Base-by-base conservation (phyloP, 78 protist genomes). In the Polysphondylium violaceum region DNA sequence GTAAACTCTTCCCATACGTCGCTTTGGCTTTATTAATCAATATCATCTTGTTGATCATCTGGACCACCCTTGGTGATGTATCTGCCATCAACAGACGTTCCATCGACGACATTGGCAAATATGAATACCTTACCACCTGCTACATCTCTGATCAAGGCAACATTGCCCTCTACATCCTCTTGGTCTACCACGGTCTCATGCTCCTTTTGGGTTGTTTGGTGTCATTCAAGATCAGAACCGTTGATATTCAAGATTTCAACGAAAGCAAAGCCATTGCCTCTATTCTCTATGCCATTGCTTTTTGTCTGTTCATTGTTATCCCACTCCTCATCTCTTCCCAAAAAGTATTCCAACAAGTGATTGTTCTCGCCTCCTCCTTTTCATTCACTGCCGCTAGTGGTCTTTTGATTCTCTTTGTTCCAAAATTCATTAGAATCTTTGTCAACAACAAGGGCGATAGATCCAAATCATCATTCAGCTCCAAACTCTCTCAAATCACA, bases 341-440 rank as follows among this genome's bases (percentile, higher is more conserved):
- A 53, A 56, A 21, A 51, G 53, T 35, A 29, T 33, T 44, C 51
- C 16, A 51, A 11, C 61, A 72, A 16, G 53, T 50, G 43, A 53
- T 72, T 51, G 35, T 72, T 51, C 36, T 72, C 12, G 44, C 67
- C 21, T 36, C 35, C 19, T 60, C 79, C 4, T 51, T 36, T 21
- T 35, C 53, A 47, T 72, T 72, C 59, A 72, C 56, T 23, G 64
- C 31, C 3, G 21, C 61, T 2, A 21, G 67, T 6, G 79, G 61
- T 21, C 61, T 72, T 0, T 1, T 51, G 12, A 72, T 72, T 19
- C 14, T 72, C 7, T 72, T 51, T 53, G 9, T 53, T 21, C 79
- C 79, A 16, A 72, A 72, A 53, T 72, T 72, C 65, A n/a, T 44
- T 25, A 72, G 71, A 63, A 43, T 63, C 35, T 63, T n/a, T n/a